phyloP scores from a whole-genome alignment of 2,329 filamentous ascomycete species.

The Pyricularia sp. region DNA sequence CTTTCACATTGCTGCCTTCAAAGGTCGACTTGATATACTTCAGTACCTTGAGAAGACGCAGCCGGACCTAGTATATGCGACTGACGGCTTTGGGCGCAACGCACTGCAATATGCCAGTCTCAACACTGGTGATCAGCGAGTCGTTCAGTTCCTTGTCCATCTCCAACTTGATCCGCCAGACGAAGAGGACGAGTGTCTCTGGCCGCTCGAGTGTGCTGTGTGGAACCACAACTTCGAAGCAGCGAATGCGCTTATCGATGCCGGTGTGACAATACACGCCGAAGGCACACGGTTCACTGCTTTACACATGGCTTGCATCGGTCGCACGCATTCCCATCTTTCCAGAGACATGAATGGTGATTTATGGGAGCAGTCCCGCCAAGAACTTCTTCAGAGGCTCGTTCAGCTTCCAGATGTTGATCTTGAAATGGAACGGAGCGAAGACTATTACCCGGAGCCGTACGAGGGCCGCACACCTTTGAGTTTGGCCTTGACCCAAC shows the following conservation, averaged over 20 bases:
- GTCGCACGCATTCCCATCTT: background rate
- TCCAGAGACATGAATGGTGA: background rate
- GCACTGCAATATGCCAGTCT: slow-evolving; percentile 1
- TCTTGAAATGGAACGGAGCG: background rate
- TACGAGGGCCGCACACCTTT: background rate
- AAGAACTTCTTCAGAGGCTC: background rate
- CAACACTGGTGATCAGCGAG: background rate
- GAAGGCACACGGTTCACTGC: background rate
- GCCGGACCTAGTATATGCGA: background rate
- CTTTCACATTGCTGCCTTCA: background rate
- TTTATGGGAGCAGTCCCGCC: background rate
- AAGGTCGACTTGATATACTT: background rate
- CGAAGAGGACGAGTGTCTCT: background rate
- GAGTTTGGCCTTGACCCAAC: background rate
- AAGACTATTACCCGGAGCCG: background rate
- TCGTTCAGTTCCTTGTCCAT: background rate
- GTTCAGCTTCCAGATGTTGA: background rate
- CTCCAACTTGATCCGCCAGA: background rate
- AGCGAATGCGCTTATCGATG: background rate
- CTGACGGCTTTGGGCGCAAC: background rate
- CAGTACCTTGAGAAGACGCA: background rate
- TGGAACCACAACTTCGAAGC: background rate
- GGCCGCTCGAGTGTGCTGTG: background rate
- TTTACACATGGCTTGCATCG: background rate
- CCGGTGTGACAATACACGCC: background rate